These are phyloP conservation scores for Populus hybrid DNA, from an alignment of 441 rosid species.

Conservation along the genomic window DNA sequence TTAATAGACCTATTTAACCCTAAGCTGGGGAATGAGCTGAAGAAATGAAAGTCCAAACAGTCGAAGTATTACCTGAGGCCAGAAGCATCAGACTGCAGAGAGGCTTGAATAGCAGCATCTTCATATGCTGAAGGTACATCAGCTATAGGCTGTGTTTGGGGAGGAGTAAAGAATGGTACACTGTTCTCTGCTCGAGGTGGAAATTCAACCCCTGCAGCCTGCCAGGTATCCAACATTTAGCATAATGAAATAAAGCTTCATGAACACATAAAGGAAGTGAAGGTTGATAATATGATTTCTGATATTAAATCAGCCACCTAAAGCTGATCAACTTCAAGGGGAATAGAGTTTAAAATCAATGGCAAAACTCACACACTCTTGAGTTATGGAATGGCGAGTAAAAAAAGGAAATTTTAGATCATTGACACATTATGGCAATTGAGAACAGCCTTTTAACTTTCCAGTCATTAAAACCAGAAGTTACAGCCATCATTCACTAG, in stretches of 20 bases:
- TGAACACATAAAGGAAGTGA: background rate
- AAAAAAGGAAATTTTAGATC: background rate
- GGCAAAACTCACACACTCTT: background rate
- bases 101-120: slow-evolving; percentile 92
- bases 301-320: too few species aligned
- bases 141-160: slow-evolving; percentile 85
- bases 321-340: too few species aligned
- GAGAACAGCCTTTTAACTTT: background rate
- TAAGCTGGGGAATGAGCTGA: background rate
- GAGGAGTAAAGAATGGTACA: slow-evolving; percentile 92
- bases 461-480: background rate
- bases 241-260: background rate
- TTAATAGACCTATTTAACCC: background rate
- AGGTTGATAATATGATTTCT: background rate
- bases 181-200: slow-evolving; percentile 81
- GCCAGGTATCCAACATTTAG: slow-evolving; percentile 17
- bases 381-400: background rate
- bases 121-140: slow-evolving; percentile 55
- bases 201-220: slow-evolving; percentile 91
- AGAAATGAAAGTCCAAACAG: background rate
- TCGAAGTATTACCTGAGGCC: slow-evolving; percentile 58
- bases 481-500: background rate
- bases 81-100: slow-evolving; percentile 79
- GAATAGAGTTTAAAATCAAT: background rate
- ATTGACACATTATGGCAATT: background rate